phyloP scores from a whole-genome alignment of 768 basidiomycete species.

The Kwoniella bestiolae region DNA sequence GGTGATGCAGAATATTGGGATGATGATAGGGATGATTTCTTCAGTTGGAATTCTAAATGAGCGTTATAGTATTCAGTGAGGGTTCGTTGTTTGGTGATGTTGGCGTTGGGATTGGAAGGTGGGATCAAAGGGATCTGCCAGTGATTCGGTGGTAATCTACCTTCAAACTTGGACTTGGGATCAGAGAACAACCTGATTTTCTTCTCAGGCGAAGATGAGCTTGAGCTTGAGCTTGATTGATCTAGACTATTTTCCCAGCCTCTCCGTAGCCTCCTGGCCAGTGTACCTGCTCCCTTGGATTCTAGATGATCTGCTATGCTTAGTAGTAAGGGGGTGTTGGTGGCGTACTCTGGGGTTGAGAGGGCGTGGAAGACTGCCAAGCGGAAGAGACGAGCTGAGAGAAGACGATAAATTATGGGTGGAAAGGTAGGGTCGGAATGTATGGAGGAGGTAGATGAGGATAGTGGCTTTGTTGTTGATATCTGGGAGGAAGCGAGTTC shows the following conservation, averaged over 20 bases:
- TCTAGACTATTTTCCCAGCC: constrained; percentile 22
- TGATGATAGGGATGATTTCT: constrained; percentile 57
- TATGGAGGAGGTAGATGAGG: not conserved
- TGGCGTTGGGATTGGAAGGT: not conserved
- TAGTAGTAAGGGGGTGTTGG: constrained; percentile 25
- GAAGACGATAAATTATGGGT: constrained; percentile 30
- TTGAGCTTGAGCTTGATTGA: not conserved
- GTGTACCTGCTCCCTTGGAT: constrained; percentile 33
- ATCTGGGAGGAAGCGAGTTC: not conserved
- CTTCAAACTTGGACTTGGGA: not conserved
- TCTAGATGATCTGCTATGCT: constrained; percentile 27
- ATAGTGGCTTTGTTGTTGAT: not conserved
- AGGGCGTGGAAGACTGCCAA: constrained; percentile 39
- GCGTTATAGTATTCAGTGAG: constrained; percentile 30
- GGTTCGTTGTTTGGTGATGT: not conserved
- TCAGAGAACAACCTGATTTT: constrained; percentile 25
- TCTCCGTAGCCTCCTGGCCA: constrained; percentile 31
- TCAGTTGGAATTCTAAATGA: constrained; percentile 28
- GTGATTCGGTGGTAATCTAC: constrained; percentile 18
- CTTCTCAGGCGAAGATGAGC: no score
- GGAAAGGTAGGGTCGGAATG: constrained; percentile 16
- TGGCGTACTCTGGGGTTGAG: constrained; percentile 32
- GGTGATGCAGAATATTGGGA: constrained; percentile 60
- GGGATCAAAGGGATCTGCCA: constrained; percentile 20
- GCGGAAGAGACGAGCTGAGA: constrained; percentile 33